Evolutionary conservation across 2,329 filamentous ascomycete genomes (phyloP), one percentile per base, ranked within the genome.

Genomic region (Cladosporium sp.): DNA sequence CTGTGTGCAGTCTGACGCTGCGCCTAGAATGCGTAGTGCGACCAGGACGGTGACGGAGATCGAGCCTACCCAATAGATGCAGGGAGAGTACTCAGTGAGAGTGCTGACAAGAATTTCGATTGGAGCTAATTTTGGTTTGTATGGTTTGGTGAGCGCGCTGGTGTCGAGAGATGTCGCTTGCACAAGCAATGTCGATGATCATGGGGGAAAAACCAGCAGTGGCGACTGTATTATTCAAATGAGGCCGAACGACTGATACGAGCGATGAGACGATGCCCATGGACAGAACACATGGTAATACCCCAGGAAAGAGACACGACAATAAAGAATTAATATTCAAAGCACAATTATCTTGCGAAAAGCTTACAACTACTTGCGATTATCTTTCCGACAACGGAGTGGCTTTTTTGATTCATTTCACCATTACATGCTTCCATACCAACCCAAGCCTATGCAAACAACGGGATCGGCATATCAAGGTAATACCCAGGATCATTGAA

Each of bases 401-500:
- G 33, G 14, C 33, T 35, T 35, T 3, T 12, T 12, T 14, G 1
- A 14, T 14, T 35, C 33, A 35, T 14, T 14, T 18, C 23, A 18
- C 5, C 35, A 40, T 40, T 40, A 18, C 14, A 40, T 18, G 14
- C 35, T 18, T 5, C 35, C 16, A 40, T 18, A 6, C 14, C 35
- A 44, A n/a, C 5, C 37, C 14, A 31, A 31, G 6, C 33, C 53
- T 63, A 56, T n/a, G 60, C 60, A 44, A 63, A 63, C 33, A 63
- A 31, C 16, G 60, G 60, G 6, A 63, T 31, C 10, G 60, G 60
- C 16, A 14, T 31, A 18, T 63, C 60, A 26, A 63, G 29, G 23
- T 63, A 63, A 21, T 44, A 63, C 16, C 60, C 62, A 52, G 90
- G 91, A 79, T 92, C 87, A 80, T 93, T 93, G 81, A 93, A 93